Conservation (phyloP, 148 eudicot species). For the Drosera capensis region DNA sequence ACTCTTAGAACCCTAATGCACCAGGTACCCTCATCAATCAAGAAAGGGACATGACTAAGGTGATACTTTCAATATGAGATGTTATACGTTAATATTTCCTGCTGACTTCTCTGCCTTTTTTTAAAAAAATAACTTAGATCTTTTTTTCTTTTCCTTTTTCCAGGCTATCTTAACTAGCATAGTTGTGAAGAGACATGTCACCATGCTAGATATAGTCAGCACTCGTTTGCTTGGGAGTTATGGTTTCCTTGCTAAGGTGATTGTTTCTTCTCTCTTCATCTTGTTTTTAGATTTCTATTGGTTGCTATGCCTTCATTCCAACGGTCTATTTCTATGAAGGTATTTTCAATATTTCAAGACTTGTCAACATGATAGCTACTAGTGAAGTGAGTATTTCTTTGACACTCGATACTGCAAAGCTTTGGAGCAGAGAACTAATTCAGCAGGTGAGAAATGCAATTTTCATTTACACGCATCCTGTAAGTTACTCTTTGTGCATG, state of each 20-base stretch:
- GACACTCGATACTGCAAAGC: constrained; percentile 92
- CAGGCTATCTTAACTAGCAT: constrained; percentile 96
- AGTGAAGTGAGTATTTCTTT: constrained; percentile 97
- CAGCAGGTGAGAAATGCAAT: constrained; percentile 43
- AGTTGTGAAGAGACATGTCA: constrained; percentile 84
- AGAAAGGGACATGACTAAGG: constrained; percentile 82
- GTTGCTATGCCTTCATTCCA: neutral
- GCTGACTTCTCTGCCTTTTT: no score
- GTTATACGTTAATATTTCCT: no score
- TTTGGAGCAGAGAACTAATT: constrained; percentile 95
- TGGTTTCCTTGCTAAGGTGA: constrained; percentile 94
- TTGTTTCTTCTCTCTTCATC: constrained; percentile 1
- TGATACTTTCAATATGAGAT: constrained; percentile 15
- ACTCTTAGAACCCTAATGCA: constrained; percentile 90
- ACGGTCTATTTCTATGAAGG: constrained; percentile 24
- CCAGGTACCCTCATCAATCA: constrained; percentile 84
- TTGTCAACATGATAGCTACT: constrained; percentile 87
- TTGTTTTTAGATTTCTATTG: constrained; percentile 2
- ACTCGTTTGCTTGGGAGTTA: constrained; percentile 95
- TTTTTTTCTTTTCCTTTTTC: constrained; percentile 1
- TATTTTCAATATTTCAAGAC: constrained; percentile 83
- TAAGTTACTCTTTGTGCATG: neutral
- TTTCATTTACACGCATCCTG: neutral
- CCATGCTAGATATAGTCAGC: constrained; percentile 96
- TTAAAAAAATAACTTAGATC: neutral